Percentiles rank a stretch among this genome's conserved stretches.
phyloP scores from a whole-genome alignment of 2,329 filamentous ascomycete genomes.

The Chaetomiaceae sp. region DNA sequence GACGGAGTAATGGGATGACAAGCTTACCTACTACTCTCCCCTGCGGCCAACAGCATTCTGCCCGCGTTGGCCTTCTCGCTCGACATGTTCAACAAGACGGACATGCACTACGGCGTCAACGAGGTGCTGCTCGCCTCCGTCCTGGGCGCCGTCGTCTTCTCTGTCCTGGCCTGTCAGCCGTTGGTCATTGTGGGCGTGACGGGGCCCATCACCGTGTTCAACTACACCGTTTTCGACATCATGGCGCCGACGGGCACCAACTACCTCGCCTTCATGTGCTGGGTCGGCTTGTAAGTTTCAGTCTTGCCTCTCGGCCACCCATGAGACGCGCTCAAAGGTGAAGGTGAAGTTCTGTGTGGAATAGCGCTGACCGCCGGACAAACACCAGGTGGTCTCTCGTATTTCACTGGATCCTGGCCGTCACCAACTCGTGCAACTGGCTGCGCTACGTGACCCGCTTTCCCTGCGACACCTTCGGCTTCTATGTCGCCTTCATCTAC shows the following conservation, averaged over 20 bases:
- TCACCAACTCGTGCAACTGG: slow-evolving; percentile 81
- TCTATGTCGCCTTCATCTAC: slow-evolving; percentile 90
- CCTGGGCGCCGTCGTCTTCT: slow-evolving; percentile 74
- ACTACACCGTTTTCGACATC: slow-evolving; percentile 90
- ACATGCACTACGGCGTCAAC: slow-evolving; percentile 81
- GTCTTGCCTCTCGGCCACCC: neutral
- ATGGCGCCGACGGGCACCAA: slow-evolving; percentile 70
- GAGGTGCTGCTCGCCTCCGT: slow-evolving; percentile 85
- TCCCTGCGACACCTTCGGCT: slow-evolving; percentile 89
- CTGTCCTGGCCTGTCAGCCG: slow-evolving; percentile 73
- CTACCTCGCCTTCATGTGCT: slow-evolving; percentile 86
- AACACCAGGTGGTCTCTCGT: slow-evolving; percentile 71
- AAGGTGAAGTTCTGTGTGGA: too few relatives aligned
- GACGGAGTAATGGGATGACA: too few relatives aligned
- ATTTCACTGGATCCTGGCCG: slow-evolving; percentile 77
- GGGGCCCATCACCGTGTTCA: slow-evolving; percentile 87
- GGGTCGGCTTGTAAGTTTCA: slow-evolving; percentile 66
- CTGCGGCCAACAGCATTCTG: slow-evolving; percentile 56
- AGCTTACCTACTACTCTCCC: too few relatives aligned
- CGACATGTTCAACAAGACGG: slow-evolving; percentile 88
- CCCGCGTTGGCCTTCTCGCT: slow-evolving; percentile 83
- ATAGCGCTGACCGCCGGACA: neutral
- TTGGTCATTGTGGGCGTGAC: slow-evolving; percentile 88
- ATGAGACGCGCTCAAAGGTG: neutral
- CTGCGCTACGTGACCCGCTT: slow-evolving; percentile 88